These are phyloP conservation scores for Tolypocladium paradoxum DNA, from an alignment of 2,329 filamentous ascomycete genomes.

Conservation along the genomic window DNA sequence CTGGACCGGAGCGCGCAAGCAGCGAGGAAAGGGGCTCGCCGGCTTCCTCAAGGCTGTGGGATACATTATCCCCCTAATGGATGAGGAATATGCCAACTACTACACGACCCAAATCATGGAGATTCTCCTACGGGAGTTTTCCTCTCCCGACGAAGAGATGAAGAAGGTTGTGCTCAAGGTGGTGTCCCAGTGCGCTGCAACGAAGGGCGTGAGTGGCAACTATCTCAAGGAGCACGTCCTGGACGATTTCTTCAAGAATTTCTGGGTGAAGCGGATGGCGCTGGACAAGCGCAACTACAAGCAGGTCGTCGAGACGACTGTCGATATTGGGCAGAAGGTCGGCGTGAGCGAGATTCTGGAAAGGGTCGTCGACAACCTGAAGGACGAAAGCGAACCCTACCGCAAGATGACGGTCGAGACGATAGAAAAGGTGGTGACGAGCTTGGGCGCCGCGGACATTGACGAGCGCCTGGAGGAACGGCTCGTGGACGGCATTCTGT, in stretches of 20 bases:
- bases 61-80: constrained; percentile 97
- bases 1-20: constrained; percentile 93
- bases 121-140: constrained; percentile 89
- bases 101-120: constrained; percentile 99
- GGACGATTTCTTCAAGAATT: constrained; percentile 95
- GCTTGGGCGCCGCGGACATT: constrained; percentile 87
- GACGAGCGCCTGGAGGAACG: constrained; percentile 86
- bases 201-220: constrained; percentile 85
- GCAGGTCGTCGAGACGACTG: constrained; percentile 95
- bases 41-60: constrained; percentile 96
- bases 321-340: constrained; percentile 96
- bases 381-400: constrained; percentile 96
- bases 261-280: constrained; percentile 96
- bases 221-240: constrained; percentile 95
- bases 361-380: constrained; percentile 86
- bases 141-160: constrained; percentile 97
- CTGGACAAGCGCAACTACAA: constrained; percentile 96
- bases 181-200: constrained; percentile 88
- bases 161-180: constrained; percentile 99
- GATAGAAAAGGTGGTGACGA: constrained; percentile 89
- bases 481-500: constrained; percentile 87
- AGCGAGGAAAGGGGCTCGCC: constrained; percentile 89
- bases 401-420: constrained; percentile 99
- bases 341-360: constrained; percentile 92
- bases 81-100: constrained; percentile 98